Conservation (phyloP, 768 basidiomycete species). For the Amanita polypyramis region DNA sequence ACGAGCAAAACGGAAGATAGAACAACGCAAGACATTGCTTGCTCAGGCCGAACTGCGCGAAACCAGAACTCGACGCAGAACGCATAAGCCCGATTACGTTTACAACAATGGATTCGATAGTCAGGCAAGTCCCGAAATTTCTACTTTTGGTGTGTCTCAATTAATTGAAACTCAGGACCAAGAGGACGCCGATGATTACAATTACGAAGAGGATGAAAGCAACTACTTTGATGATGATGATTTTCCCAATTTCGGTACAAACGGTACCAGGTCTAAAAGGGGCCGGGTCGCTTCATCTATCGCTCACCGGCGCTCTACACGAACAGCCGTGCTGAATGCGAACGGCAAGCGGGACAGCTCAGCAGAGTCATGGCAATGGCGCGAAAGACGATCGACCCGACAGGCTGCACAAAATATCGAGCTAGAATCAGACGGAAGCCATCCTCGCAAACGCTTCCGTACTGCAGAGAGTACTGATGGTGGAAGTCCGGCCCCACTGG, state of each 20-base stretch:
- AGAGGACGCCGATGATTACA: constrained; percentile 52
- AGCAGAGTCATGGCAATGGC: constrained; percentile 54
- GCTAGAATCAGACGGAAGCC: constrained; percentile 36
- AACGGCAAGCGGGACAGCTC: constrained; percentile 45
- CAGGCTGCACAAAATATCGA: constrained; percentile 46
- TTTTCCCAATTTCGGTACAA: constrained; percentile 27
- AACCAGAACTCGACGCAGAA: constrained; percentile 68
- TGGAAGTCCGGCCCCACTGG: constrained; percentile 32
- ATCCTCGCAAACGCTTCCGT: constrained; percentile 57
- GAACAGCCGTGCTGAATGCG: constrained; percentile 34
- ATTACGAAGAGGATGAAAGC: constrained; percentile 51
- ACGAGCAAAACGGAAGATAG: constrained; percentile 57
- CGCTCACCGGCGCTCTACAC: constrained; percentile 43
- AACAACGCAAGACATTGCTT: constrained; percentile 51
- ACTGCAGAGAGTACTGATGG: constrained; percentile 67
- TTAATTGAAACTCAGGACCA: constrained; percentile 31
- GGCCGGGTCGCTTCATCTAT: constrained; percentile 21
- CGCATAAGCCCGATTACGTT: constrained; percentile 72
- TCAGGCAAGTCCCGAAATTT: constrained; percentile 37
- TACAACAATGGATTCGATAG: constrained; percentile 57
- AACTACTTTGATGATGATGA: constrained; percentile 46
- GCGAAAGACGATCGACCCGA: constrained; percentile 63
- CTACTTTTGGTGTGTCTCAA: constrained; percentile 2
- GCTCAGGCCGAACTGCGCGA: constrained; percentile 73
- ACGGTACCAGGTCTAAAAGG: constrained; percentile 31